These are phyloP conservation scores for Cutaneotrichosporon mucoides DNA, from an alignment of 1,284 basidiomycete genomes.

Conservation along the genomic window DNA sequence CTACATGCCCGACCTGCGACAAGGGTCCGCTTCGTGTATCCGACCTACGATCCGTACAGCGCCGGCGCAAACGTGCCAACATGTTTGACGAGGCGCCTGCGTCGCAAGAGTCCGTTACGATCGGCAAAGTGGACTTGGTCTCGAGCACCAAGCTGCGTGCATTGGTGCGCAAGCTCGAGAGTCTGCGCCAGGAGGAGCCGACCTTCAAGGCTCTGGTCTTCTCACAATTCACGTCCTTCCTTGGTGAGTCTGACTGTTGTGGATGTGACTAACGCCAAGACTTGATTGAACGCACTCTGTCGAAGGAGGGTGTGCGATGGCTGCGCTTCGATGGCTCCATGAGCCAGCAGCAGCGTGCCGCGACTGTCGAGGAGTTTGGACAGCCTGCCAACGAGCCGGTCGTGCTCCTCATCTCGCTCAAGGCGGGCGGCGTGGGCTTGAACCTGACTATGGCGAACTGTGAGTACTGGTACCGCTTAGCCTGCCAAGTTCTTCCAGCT, in stretches of 20 bases:
- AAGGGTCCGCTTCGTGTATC: constrained; percentile 38
- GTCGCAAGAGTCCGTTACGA: constrained; percentile 43
- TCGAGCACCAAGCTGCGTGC: constrained; percentile 66
- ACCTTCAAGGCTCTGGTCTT: constrained; percentile 81
- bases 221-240: constrained; percentile 68
- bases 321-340: constrained; percentile 92
- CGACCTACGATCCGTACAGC: constrained; percentile 39
- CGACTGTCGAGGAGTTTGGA: constrained; percentile 71
- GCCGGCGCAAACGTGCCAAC: constrained; percentile 46
- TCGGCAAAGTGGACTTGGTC: constrained; percentile 75
- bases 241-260: constrained; percentile 48
- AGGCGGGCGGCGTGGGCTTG: constrained; percentile 89
- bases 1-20: constrained; percentile 44
- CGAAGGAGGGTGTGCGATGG: constrained; percentile 68
- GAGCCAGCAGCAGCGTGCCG: constrained; percentile 76
- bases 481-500: background rate
- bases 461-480: constrained; percentile 8
- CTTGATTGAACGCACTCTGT: constrained; percentile 70
- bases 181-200: constrained; percentile 56
- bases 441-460: constrained; percentile 56
- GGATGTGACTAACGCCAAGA: too few species aligned
- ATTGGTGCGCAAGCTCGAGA: constrained; percentile 39
- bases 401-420: constrained; percentile 81
- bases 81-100: constrained; percentile 12
- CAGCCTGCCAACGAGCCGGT: constrained; percentile 62